Percentiles rank a stretch among this genome's conserved stretches.
Conservation (phyloP, 1,139 yeast genomes). For the Saccharomyces hybrid region DNA sequence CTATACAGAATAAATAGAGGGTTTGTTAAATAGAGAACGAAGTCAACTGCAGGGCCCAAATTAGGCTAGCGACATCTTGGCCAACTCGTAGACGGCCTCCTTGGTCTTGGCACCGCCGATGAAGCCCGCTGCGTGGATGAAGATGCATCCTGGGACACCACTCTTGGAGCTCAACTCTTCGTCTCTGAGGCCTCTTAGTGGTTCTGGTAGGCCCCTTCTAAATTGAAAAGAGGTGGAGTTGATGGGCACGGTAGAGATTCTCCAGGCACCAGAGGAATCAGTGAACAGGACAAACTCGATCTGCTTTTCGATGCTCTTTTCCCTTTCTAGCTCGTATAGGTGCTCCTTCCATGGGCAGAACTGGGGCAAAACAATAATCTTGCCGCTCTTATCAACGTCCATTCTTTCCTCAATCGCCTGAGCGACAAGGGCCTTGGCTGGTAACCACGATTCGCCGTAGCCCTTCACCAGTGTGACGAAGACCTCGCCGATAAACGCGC, state of each 20-base stretch:
- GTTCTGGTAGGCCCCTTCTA: slow-evolving; percentile 79
- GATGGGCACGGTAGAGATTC: slow-evolving; percentile 84
- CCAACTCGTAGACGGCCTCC: slow-evolving; percentile 73
- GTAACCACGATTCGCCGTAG: slow-evolving; percentile 86
- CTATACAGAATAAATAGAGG: not conserved
- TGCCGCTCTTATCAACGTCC: slow-evolving; percentile 54
- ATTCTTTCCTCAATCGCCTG: slow-evolving; percentile 53
- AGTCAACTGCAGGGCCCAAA: not conserved
- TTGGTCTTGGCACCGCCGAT: slow-evolving; percentile 86
- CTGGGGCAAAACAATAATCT: slow-evolving; percentile 59
- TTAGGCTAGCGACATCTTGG: slow-evolving; percentile 40
- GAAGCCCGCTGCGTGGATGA: slow-evolving; percentile 94
- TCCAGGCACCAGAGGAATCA: slow-evolving; percentile 68
- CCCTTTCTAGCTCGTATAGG: slow-evolving; percentile 65
- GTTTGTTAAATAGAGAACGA: not conserved
- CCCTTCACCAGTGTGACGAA: slow-evolving; percentile 61
- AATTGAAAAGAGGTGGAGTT: slow-evolving; percentile 70
- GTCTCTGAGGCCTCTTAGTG: slow-evolving; percentile 92
- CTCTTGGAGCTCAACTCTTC: slow-evolving; percentile 62
- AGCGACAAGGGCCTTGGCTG: slow-evolving; percentile 73
- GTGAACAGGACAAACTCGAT: slow-evolving; percentile 72
- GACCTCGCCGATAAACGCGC: slow-evolving; percentile 73
- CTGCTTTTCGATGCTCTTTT: slow-evolving; percentile 38
- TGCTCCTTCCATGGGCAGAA: slow-evolving; percentile 97
- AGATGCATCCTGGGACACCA: slow-evolving; percentile 79